Evolutionary conservation across 2,329 filamentous ascomycete genomes (phyloP).

Genomic region (Byssochlamys sp.): DNA sequence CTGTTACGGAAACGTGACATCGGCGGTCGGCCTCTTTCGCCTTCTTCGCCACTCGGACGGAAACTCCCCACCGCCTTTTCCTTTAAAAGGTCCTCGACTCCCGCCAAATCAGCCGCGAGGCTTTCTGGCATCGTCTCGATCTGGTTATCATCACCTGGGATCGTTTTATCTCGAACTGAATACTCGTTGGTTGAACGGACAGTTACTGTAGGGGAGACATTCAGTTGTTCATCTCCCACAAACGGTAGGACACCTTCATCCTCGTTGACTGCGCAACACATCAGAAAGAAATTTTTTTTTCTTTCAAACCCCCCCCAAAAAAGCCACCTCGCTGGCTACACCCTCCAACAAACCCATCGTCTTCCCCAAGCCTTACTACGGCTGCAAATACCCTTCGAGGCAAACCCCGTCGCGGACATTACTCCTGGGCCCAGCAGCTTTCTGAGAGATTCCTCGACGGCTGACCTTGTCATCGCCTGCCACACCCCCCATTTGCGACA

Average conservation of each 20-base stretch:
- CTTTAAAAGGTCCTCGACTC: neutral
- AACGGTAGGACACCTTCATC: constrained; percentile 39
- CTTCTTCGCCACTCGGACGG: neutral
- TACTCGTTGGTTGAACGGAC: constrained; percentile 3
- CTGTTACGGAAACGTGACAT: constrained; percentile 6
- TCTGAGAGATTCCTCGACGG: neutral
- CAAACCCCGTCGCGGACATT: neutral
- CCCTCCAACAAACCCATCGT: neutral
- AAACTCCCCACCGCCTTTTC: neutral
- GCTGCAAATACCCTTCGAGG: neutral
- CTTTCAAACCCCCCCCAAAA: neutral
- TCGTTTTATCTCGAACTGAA: constrained; percentile 2
- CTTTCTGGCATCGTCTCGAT: constrained; percentile 6
- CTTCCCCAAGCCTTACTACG: too few species aligned
- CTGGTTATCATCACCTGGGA: constrained; percentile 6
- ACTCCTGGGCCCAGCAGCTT: neutral
- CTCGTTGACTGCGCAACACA: constrained; percentile 12
- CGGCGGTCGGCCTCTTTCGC: constrained; percentile 5
- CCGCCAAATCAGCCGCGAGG: constrained; percentile 3
- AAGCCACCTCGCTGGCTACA: neutral
- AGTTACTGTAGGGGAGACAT: constrained; percentile 69
- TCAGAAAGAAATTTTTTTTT: constrained; percentile 2
- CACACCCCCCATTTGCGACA: neutral
- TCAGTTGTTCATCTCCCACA: constrained; percentile 92
- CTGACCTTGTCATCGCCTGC: neutral